Evolutionary conservation across 805 yeast species (phyloP).

Genomic region (Myxozyma vanderwaltii): DNA sequence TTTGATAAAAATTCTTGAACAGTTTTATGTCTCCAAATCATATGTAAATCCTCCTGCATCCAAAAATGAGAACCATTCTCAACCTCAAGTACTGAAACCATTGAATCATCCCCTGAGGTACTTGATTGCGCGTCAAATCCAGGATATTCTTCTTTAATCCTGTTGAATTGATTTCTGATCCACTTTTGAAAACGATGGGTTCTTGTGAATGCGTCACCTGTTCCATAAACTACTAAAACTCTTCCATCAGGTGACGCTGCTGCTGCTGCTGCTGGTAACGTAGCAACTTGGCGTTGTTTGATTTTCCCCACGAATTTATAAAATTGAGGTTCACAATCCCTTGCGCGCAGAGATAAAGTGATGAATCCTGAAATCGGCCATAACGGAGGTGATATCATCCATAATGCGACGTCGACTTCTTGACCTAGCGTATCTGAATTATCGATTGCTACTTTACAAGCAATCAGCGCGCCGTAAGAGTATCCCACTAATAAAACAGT

Average conservation of each 20-base stretch:
- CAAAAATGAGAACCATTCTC: slow-evolving; percentile 20
- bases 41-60: slow-evolving; percentile 9
- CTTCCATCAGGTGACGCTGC: slow-evolving; percentile 10
- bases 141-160: slow-evolving; percentile 1
- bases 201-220: slow-evolving; percentile 21
- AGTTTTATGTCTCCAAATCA: slow-evolving; percentile 12
- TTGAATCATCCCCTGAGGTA: not conserved
- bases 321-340: slow-evolving; percentile 21
- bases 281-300: not conserved
- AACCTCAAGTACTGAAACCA: slow-evolving; percentile 8
- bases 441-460: slow-evolving; percentile 14
- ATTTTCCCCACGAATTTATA: slow-evolving; percentile 5
- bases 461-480: slow-evolving; percentile 29
- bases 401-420: slow-evolving; percentile 12
- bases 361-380: slow-evolving; percentile 24
- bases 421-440: not conserved
- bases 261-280: slow-evolving; percentile 2
- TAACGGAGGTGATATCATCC: slow-evolving; percentile 28
- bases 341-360: slow-evolving; percentile 16
- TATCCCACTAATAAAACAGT: slow-evolving; percentile 26
- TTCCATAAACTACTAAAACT: slow-evolving; percentile 25
- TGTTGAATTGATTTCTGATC: slow-evolving; percentile 9
- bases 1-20: slow-evolving; percentile 8
- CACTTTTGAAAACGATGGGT: slow-evolving; percentile 15
- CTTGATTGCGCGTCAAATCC: not conserved